A percentile compares a stretch with the other conserved stretches of the same genome.
These are phyloP conservation scores for Pseudocercospora cruenta DNA, from an alignment of 2,329 filamentous ascomycete species.

Conservation along the genomic window DNA sequence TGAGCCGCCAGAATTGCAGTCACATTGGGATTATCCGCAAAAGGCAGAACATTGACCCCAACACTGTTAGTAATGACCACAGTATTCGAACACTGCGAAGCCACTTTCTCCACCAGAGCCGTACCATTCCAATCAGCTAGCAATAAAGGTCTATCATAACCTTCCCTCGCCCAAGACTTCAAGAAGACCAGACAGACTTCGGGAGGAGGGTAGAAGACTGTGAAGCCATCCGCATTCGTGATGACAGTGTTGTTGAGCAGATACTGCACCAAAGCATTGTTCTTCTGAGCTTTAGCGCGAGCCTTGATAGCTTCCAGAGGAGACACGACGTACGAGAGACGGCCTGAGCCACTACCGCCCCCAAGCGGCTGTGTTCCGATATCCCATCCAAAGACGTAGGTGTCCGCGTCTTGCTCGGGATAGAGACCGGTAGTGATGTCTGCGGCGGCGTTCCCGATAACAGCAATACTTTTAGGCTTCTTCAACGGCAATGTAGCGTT, in stretches of 20 bases:
- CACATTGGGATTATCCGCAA: conserved; percentile 55
- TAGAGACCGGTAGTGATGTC: conserved; percentile 55
- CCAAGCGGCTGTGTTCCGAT: conserved; percentile 50
- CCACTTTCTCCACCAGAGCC: conserved; percentile 50
- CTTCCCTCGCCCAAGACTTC: conserved; percentile 57
- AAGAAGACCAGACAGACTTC: conserved; percentile 62
- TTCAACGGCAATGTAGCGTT: conserved; percentile 57
- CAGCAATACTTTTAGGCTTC: conserved; percentile 51
- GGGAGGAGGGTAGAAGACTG: conserved; percentile 48
- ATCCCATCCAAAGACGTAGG: conserved; percentile 38
- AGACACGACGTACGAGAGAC: conserved; percentile 44
- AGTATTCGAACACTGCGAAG: conserved; percentile 61
- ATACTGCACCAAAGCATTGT: conserved; percentile 50
- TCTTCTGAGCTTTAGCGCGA: conserved; percentile 33
- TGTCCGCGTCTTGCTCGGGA: conserved; percentile 21
- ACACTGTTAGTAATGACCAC: conserved; percentile 68
- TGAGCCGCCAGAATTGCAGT: conserved; percentile 81
- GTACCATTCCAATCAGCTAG: conserved; percentile 49
- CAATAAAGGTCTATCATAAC: conserved; percentile 46
- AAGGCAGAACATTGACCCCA: conserved; percentile 48
- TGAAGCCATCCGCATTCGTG: conserved; percentile 36
- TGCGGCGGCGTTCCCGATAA: conserved; percentile 56
- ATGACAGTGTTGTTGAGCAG: conserved; percentile 45
- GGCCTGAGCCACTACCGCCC: conserved; percentile 48
- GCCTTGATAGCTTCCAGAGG: conserved; percentile 49